Percentiles rank a stretch among this genome's conserved stretches.
These are phyloP conservation scores for Fagopyrum tataricum DNA, from an alignment of 148 eudicot species.

Conservation along the genomic window DNA sequence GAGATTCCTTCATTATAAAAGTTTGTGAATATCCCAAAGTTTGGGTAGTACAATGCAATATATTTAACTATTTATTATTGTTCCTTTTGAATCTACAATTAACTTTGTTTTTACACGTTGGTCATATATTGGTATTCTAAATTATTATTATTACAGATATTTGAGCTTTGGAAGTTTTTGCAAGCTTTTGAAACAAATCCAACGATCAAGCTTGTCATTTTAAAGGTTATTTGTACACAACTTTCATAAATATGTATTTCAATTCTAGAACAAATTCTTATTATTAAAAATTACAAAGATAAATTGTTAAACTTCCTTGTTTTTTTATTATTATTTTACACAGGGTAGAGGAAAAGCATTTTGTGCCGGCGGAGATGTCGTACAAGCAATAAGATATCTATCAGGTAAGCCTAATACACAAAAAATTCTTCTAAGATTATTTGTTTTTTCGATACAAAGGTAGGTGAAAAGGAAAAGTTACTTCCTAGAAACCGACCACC, in stretches of 20 bases:
- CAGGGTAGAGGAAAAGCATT: conserved; percentile 33
- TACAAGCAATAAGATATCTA: not conserved
- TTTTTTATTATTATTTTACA: not conserved
- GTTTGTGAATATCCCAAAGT: too few species aligned
- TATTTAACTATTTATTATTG: too few species aligned
- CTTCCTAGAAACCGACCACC: too few species aligned
- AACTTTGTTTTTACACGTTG: too few species aligned
- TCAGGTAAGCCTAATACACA: not conserved
- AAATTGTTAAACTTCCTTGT: not conserved
- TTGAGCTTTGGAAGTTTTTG: not conserved
- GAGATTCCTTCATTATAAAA: too few species aligned
- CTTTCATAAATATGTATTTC: not conserved
- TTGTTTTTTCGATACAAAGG: too few species aligned
- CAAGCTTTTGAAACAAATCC: conserved; percentile 3
- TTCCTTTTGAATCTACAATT: too few species aligned
- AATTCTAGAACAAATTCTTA: too few species aligned
- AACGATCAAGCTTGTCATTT: conserved; percentile 7
- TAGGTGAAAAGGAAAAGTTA: too few species aligned
- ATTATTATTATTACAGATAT: not conserved
- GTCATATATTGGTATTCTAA: too few species aligned
- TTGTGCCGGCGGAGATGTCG: conserved; percentile 36
- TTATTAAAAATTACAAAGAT: not conserved
- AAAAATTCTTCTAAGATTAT: not conserved
- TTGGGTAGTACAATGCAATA: too few species aligned
- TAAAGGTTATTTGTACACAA: conserved; percentile 9